Percentiles rank a stretch among this genome's conserved stretches.
Evolutionary conservation across 768 basidiomycete genomes (phyloP).

Genomic region (Mycena haematopus): DNA sequence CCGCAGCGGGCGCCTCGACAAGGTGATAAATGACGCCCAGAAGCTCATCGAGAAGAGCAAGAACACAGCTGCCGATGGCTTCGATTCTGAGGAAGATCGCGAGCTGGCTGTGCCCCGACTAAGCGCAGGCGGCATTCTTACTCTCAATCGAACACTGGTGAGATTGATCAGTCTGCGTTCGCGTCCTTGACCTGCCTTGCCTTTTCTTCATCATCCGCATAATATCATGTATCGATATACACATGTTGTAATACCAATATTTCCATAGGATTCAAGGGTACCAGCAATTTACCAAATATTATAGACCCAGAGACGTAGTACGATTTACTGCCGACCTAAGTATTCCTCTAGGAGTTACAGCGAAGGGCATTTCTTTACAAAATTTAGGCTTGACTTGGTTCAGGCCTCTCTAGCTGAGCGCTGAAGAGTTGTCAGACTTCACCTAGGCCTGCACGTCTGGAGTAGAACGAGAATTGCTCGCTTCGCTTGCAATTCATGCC

Average conservation of each 20-base stretch:
- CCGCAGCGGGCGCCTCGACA: slow-evolving; percentile 64
- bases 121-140: slow-evolving; percentile 80
- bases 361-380: too few relatives aligned
- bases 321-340: too few relatives aligned
- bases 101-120: slow-evolving; percentile 73
- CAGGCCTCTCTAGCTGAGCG: too few relatives aligned
- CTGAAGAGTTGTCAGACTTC: too few relatives aligned
- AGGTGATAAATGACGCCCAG: slow-evolving; percentile 69
- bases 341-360: too few relatives aligned
- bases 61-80: slow-evolving; percentile 28
- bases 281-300: too few relatives aligned
- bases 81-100: slow-evolving; percentile 39
- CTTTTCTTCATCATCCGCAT: background rate
- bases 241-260: slow-evolving; percentile 18
- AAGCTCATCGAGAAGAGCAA: slow-evolving; percentile 74
- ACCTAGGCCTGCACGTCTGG: too few relatives aligned
- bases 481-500: too few relatives aligned
- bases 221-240: slow-evolving; percentile 23
- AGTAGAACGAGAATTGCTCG: too few relatives aligned
- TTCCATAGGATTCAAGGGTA: background rate
- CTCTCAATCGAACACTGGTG: slow-evolving; percentile 73
- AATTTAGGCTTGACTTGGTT: too few relatives aligned
- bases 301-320: too few relatives aligned
- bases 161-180: slow-evolving; percentile 53
- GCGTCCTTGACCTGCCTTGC: background rate